phyloP scores from a whole-genome alignment of 139 green algal genomes.

The Bryopsis sp. region DNA sequence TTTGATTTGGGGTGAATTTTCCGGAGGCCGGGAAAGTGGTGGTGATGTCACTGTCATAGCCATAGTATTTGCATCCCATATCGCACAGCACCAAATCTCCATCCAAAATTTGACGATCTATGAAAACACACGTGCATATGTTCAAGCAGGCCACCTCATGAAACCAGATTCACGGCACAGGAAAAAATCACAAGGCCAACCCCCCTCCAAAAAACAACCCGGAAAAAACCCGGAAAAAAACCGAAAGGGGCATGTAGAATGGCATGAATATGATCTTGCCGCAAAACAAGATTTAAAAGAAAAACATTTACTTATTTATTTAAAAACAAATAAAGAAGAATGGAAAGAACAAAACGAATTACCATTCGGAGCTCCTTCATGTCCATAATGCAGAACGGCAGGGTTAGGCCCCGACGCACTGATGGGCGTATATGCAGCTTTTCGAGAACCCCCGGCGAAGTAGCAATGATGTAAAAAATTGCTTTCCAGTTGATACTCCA shows the following conservation, averaged over 20 bases:
- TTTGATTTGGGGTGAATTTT: constrained; percentile 62
- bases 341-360: too few species aligned
- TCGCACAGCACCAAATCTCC: constrained; percentile 72
- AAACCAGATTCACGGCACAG: too few species aligned
- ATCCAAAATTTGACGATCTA: constrained; percentile 44
- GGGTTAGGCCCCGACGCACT: constrained; percentile 62
- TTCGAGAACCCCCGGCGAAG: constrained; percentile 24
- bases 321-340: too few species aligned
- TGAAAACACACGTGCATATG: too few species aligned
- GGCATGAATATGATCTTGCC: too few species aligned
- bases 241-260: too few species aligned
- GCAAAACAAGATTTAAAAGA: too few species aligned
- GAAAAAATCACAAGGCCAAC: too few species aligned
- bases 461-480: constrained; percentile 67
- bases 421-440: constrained; percentile 72
- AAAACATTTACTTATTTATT: too few species aligned
- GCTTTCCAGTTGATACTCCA: constrained; percentile 66
- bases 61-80: constrained; percentile 73
- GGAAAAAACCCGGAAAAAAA: too few species aligned
- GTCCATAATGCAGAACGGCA: constrained; percentile 82
- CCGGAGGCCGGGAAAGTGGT: constrained; percentile 65
- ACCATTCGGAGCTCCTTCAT: constrained; percentile 75
- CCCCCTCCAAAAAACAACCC: too few species aligned
- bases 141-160: neutral
- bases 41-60: constrained; percentile 69